phyloP scores from a whole-genome alignment of 768 basidiomycete species.

The Asterophora lycoperdoides region DNA sequence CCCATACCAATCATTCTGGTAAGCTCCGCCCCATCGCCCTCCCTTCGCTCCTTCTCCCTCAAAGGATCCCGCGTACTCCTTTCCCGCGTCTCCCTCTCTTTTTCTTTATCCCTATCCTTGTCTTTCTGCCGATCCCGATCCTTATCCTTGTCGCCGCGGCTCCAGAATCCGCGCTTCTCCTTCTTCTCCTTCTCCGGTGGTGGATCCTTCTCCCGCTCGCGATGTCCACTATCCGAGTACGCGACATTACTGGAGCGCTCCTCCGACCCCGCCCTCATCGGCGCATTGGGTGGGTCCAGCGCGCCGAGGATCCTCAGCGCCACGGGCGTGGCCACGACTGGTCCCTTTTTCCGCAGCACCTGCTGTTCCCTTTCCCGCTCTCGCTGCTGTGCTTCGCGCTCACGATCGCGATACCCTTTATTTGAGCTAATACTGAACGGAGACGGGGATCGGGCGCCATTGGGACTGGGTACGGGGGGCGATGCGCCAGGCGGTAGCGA shows the following conservation, averaged over 20 bases:
- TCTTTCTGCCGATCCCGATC: constrained; percentile 18
- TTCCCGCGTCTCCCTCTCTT: constrained; percentile 5
- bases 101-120: constrained; percentile 4
- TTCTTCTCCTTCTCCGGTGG: constrained; percentile 33
- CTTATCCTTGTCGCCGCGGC: constrained; percentile 30
- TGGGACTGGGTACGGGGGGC: constrained; percentile 34
- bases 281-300: constrained; percentile 49
- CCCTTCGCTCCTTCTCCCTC: constrained; percentile 13
- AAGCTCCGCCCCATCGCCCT: constrained; percentile 15
- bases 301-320: constrained; percentile 55
- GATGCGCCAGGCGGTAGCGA: constrained; percentile 44
- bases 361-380: constrained; percentile 12
- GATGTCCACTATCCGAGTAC: constrained; percentile 30
- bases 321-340: constrained; percentile 25
- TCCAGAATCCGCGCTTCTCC: constrained; percentile 58
- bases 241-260: constrained; percentile 19
- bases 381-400: not conserved
- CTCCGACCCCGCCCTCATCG: constrained; percentile 27
- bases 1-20: constrained; percentile 18
- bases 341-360: constrained; percentile 22
- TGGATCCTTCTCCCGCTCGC: constrained; percentile 20
- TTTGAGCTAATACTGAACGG: constrained; percentile 38
- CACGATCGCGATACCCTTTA: constrained; percentile 19
- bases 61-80: constrained; percentile 7
- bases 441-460: constrained; percentile 39